phyloP scores from a whole-genome alignment of 345 rosid genomes.

The Cochlearia excelsa region DNA sequence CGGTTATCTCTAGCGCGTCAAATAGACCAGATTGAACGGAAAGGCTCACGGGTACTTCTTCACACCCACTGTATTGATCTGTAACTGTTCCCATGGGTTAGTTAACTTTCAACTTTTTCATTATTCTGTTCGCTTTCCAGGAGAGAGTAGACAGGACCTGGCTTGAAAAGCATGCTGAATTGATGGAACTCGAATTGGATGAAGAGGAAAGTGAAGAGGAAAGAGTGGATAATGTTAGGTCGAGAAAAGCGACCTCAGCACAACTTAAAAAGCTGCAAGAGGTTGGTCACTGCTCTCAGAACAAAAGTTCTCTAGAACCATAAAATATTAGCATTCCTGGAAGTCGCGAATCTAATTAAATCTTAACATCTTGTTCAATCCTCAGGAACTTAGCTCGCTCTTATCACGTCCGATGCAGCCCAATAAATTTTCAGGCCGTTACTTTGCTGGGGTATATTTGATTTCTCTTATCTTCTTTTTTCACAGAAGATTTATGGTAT shows the following conservation, averaged over 20 bases:
- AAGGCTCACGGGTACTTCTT: slow-evolving; percentile 69
- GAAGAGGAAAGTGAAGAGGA: slow-evolving; percentile 86
- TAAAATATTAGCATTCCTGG: not conserved
- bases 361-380: slow-evolving; percentile 26
- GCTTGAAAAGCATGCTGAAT: slow-evolving; percentile 80
- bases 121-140: slow-evolving; percentile 37
- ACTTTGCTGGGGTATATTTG: slow-evolving; percentile 77
- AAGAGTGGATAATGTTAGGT: slow-evolving; percentile 57
- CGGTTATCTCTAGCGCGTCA: slow-evolving; percentile 88
- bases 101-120: slow-evolving; percentile 5
- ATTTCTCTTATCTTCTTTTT: not conserved
- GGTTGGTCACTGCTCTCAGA: slow-evolving; percentile 39
- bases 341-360: not conserved
- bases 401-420: slow-evolving; percentile 83
- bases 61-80: slow-evolving; percentile 5
- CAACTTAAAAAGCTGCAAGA: slow-evolving; percentile 61
- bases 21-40: slow-evolving; percentile 69
- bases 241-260: slow-evolving; percentile 55
- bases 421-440: slow-evolving; percentile 75
- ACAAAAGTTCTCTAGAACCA: slow-evolving; percentile 3
- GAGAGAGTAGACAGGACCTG: slow-evolving; percentile 79
- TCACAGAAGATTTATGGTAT: not conserved
- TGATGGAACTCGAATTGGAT: slow-evolving; percentile 65
- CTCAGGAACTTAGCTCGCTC: slow-evolving; percentile 66
- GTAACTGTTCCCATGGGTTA: slow-evolving; percentile 1